A percentile compares a stretch with the other conserved stretches of the same genome.
Evolutionary conservation across 73 alveolate species (phyloP).

Genomic region (Tetrahymena malaccensis): DNA sequence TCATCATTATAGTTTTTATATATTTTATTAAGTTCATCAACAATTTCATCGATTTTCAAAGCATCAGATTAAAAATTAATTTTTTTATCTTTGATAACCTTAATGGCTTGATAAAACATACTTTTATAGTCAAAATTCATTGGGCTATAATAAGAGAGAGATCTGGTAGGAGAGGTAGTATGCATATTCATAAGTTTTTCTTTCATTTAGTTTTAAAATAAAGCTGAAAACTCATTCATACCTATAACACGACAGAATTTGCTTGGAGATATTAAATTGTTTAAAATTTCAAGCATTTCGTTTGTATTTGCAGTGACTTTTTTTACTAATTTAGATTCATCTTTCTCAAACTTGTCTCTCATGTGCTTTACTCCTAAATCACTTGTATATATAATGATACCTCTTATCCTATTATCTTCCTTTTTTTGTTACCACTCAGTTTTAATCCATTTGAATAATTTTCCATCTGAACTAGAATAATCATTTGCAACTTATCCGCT

Average conservation of each 20-base stretch:
- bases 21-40: neutral
- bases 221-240: neutral
- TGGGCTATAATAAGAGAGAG: neutral
- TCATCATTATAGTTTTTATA: neutral
- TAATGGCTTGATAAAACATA: neutral
- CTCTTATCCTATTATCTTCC: neutral
- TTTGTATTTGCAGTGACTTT: neutral
- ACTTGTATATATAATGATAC: neutral
- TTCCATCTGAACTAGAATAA: neutral
- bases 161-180: neutral
- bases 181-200: neutral
- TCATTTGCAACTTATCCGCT: neutral
- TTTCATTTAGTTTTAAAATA: neutral
- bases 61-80: neutral
- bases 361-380: neutral
- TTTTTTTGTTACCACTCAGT: neutral
- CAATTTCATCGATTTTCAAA: neutral
- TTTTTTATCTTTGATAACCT: neutral
- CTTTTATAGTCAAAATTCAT: neutral
- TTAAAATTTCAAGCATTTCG: neutral
- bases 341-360: neutral
- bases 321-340: neutral
- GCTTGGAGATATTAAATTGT: neutral
- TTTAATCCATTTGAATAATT: neutral
- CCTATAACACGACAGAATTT: neutral